These are phyloP conservation scores for Saccharomycopsis javanensis DNA, from an alignment of 805 yeast species.

Conservation along the genomic window DNA sequence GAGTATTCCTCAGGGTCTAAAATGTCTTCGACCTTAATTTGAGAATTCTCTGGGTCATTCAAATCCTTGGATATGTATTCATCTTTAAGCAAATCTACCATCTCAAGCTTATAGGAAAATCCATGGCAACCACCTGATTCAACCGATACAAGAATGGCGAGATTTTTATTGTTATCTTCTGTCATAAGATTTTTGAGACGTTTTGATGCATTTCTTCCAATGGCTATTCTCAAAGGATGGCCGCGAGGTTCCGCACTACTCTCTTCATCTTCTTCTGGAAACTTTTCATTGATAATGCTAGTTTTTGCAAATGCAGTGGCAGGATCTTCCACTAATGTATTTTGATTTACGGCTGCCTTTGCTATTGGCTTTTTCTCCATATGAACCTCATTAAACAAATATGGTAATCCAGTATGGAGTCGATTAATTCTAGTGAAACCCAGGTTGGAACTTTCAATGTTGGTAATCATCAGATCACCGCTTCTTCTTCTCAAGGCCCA, in stretches of 20 bases:
- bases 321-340: conserved; percentile 14
- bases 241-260: neutral
- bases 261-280: conserved; percentile 2
- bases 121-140: conserved; percentile 99
- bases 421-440: no score
- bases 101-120: conserved; percentile 73
- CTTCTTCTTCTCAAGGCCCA: neutral
- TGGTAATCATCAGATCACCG: no score
- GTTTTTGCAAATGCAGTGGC: conserved; percentile 13
- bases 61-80: conserved; percentile 22
- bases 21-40: conserved; percentile 26
- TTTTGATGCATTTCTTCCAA: conserved; percentile 31
- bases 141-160: conserved; percentile 66
- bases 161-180: conserved; percentile 45
- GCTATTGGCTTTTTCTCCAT: neutral
- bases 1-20: conserved; percentile 24
- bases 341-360: neutral
- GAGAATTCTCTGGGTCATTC: conserved; percentile 15
- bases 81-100: conserved; percentile 37
- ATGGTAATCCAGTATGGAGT: neutral
- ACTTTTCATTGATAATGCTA: conserved; percentile 9
- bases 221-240: conserved; percentile 27
- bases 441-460: no score
- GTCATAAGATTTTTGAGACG: conserved; percentile 45
- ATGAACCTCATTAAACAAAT: neutral